Base-by-base conservation (phyloP, 1,284 basidiomycete species). In the Microbotryum scabiosae region DNA sequence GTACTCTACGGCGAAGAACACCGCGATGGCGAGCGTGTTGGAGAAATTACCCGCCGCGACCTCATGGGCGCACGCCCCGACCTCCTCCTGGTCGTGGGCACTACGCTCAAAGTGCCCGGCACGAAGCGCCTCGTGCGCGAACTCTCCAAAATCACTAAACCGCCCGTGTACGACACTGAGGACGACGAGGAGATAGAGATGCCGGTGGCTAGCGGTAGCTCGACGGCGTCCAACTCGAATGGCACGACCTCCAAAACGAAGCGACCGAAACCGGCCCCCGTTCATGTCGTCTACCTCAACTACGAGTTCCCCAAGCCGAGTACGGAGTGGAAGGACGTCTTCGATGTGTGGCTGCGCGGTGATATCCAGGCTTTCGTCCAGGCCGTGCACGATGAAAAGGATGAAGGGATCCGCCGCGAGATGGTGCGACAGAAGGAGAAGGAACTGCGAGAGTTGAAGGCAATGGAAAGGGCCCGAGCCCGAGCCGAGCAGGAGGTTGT, bases 101-200 rank as follows among this genome's bases (percentile, higher is more conserved):
- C 92, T 52, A 90, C 86, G 72, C 77, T 97, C 59, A 83, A 85
- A 67, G 88, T 97, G 10, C 90, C 90, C 2, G 92, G 92, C 12
- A 93, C 92, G 54, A 96, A 94, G 76, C 80, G 88, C 65, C 88
- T 97, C 73, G 89, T 94, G 32, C 83, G 89, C 64, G 90, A 96
- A 75, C 89, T 96, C 75, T 81, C 88, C 32, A 91, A 89, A 75
- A 86, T 87, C 12, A 83, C 88, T 32, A 81, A 80, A 57, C 69
- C 66, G 44, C 54, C 64, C 9, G 23, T 32, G 18, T 52, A 50
- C 44, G 28, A 41, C 14, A 16, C 43, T 18, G 7, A 62, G 26
- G 68, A 71, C 50, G 63, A 68, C 28, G 66, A 68, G n/a, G 64
- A 68, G 16, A 51, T 48, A 43, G 59, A 48, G 57, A 53, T 58